Conservation (phyloP, 2,329 filamentous ascomycete species). For the Tolypocladium tundrense region DNA sequence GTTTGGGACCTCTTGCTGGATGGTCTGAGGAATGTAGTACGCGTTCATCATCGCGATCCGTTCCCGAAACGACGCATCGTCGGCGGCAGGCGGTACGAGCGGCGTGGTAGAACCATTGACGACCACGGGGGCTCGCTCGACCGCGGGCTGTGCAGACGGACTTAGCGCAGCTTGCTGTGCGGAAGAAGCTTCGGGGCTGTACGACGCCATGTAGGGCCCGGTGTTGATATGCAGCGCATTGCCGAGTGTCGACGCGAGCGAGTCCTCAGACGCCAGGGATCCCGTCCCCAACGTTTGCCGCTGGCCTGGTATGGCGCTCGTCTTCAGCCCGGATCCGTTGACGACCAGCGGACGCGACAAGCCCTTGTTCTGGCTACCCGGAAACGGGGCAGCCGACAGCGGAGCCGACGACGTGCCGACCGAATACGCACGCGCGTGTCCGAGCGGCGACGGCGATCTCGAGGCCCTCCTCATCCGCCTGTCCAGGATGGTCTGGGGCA, state of each 20-base stretch:
- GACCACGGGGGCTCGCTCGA: conserved; percentile 20
- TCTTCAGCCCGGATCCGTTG: conserved; percentile 34
- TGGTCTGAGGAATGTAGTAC: conserved; percentile 16
- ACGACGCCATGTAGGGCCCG: neutral
- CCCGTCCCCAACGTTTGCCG: conserved; percentile 9
- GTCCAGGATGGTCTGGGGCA: conserved; percentile 43
- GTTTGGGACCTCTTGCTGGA: conserved; percentile 19
- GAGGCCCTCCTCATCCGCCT: conserved; percentile 42
- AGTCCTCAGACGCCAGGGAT: conserved; percentile 12
- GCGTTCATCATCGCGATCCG: conserved; percentile 29
- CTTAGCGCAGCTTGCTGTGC: conserved; percentile 1
- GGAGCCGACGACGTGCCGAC: conserved; percentile 28
- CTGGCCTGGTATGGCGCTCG: conserved; percentile 13
- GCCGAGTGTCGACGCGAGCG: conserved; percentile 10
- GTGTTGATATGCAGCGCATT: conserved; percentile 17
- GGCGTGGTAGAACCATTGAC: conserved; percentile 23
- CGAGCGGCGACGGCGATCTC: conserved; percentile 45
- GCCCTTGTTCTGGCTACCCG: conserved; percentile 22
- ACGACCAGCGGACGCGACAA: conserved; percentile 40
- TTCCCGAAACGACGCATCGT: conserved; percentile 31
- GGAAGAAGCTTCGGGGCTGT: neutral
- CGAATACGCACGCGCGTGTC: conserved; percentile 36
- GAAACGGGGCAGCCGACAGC: conserved; percentile 25
- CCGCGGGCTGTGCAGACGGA: conserved; percentile 8
- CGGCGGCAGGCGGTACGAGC: conserved; percentile 9